phyloP scores from a whole-genome alignment of 2,329 filamentous ascomycete species.

The Lachnellula willkommii region DNA sequence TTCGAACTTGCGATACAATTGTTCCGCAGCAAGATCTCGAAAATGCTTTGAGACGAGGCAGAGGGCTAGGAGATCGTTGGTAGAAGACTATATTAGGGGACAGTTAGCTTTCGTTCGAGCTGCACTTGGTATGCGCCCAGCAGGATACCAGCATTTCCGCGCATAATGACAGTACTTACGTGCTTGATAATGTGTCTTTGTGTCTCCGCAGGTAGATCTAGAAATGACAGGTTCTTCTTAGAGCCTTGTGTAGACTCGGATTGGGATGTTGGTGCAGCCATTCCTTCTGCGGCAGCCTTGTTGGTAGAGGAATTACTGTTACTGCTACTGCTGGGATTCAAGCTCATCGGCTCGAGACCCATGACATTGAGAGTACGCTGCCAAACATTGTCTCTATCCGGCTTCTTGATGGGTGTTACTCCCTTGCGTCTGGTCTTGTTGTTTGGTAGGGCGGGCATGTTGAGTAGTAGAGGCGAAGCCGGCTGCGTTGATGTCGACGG shows the following conservation, averaged over 20 bases:
- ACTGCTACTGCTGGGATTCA: neutral
- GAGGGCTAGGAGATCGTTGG: constrained; percentile 50
- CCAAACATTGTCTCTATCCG: constrained; percentile 13
- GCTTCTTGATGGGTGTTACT: constrained; percentile 9
- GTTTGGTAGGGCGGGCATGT: constrained; percentile 14
- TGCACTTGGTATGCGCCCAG: neutral
- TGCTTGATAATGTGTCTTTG: constrained; percentile 30
- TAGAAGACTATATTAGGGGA: constrained; percentile 39
- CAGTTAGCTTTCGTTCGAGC: neutral
- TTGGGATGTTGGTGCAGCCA: neutral
- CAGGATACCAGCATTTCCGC: neutral
- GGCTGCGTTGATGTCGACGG: neutral
- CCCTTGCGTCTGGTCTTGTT: constrained; percentile 10
- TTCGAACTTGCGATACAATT: constrained; percentile 55
- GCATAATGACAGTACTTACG: constrained; percentile 22
- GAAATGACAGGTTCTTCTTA: constrained; percentile 8
- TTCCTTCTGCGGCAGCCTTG: neutral
- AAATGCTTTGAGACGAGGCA: constrained; percentile 54
- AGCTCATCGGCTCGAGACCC: constrained; percentile 11
- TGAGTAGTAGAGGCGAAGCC: neutral
- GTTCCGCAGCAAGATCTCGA: constrained; percentile 50
- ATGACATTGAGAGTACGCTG: constrained; percentile 11
- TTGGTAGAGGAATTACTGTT: neutral
- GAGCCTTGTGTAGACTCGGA: neutral
- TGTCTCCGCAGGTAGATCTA: constrained; percentile 30